These are phyloP conservation scores for Serpula lacrymans DNA, from an alignment of 768 basidiomycete species.

Conservation along the genomic window DNA sequence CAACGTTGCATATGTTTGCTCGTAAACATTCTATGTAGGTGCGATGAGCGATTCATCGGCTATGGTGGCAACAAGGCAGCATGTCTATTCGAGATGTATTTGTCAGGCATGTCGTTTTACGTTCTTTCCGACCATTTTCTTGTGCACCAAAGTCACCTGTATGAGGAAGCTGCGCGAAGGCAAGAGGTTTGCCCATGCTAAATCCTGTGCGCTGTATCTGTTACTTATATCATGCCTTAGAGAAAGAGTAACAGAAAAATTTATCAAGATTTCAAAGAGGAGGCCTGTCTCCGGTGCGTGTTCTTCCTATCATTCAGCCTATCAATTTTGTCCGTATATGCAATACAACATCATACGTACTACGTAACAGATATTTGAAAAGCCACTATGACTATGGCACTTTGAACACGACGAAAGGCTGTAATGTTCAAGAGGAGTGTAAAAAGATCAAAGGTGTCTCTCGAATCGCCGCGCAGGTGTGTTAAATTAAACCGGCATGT, in stretches of 20 bases:
- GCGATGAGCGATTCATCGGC: conserved; percentile 87
- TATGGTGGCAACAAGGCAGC: conserved; percentile 94
- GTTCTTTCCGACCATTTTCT: conserved; percentile 87
- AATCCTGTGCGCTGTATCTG: not conserved
- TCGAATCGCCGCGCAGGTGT: conserved; percentile 39
- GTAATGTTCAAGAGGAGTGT: conserved; percentile 60
- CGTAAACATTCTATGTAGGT: conserved; percentile 46
- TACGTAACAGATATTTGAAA: conserved; percentile 54
- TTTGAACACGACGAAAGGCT: conserved; percentile 47
- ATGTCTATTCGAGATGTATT: conserved; percentile 87
- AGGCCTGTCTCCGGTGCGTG: conserved; percentile 60
- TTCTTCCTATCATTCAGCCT: not conserved
- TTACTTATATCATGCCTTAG: conserved; percentile 29
- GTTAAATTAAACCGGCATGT: no score
- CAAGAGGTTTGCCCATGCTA: no score
- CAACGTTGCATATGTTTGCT: not conserved
- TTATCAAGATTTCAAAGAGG: conserved; percentile 76
- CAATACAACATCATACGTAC: not conserved
- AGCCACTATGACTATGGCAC: conserved; percentile 49
- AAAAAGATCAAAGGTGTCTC: conserved; percentile 55
- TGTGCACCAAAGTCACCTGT: conserved; percentile 81
- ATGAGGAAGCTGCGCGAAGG: conserved; percentile 71
- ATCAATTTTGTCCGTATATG: no score
- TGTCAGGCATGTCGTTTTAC: conserved; percentile 80
- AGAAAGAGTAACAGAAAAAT: conserved; percentile 73